Evolutionary conservation across 176 grass and related monocot species (phyloP).

Genomic region (Carex scoparia): DNA sequence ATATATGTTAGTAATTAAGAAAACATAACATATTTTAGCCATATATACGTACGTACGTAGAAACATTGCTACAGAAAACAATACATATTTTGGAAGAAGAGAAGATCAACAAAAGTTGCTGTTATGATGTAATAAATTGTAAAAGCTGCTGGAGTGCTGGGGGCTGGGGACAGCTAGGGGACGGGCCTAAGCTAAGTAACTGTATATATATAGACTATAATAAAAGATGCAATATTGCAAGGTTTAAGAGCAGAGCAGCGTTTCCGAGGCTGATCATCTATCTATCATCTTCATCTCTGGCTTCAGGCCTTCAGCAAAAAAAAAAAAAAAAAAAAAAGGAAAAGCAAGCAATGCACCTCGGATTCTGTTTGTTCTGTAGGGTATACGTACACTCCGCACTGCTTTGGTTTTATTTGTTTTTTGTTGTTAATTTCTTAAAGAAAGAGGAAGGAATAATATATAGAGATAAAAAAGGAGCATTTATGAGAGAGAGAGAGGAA

Average conservation of each 20-base stretch:
- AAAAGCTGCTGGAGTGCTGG: constrained; percentile 25
- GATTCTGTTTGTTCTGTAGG: constrained; percentile 33
- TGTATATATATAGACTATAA: neutral
- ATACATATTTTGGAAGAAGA: constrained; percentile 4
- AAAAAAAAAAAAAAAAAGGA: constrained; percentile 19
- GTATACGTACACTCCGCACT: constrained; percentile 21
- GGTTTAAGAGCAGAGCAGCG: constrained; percentile 9
- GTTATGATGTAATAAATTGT: constrained; percentile 26
- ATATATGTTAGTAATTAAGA: neutral
- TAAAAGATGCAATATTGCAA: neutral
- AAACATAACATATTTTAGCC: too few relatives aligned
- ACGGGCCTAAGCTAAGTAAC: neutral
- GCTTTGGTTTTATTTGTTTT: neutral
- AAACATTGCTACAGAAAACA: neutral
- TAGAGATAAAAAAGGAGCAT: constrained; percentile 17
- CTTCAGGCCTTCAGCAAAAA: constrained; percentile 38
- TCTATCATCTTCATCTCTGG: constrained; percentile 13
- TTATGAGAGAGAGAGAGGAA: constrained; percentile 49
- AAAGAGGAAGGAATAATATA: neutral
- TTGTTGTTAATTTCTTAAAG: neutral
- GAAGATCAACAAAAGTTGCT: constrained; percentile 14
- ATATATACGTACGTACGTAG: too few relatives aligned
- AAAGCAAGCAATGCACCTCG: constrained; percentile 20
- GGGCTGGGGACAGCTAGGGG: neutral
- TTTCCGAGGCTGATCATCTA: constrained; percentile 55